Percentiles rank a stretch among this genome's conserved stretches.
Evolutionary conservation across 352 stramenopile species (phyloP).

Genomic region (Lagenidium sp.): DNA sequence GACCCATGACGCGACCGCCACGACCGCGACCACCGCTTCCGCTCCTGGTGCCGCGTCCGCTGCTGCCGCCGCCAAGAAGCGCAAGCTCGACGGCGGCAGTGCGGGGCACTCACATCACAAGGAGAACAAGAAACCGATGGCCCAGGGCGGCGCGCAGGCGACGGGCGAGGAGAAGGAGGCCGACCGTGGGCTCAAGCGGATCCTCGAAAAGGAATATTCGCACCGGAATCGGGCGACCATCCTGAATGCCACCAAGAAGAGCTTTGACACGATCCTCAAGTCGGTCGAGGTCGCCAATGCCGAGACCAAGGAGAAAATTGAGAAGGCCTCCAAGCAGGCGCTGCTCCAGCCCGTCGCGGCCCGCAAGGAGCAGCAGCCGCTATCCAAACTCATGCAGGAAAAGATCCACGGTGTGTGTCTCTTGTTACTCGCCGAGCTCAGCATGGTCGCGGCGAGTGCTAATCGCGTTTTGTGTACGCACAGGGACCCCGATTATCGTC

Average conservation of each 20-base stretch:
- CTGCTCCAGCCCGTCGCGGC: constrained; percentile 28
- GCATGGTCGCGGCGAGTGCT: too few relatives aligned
- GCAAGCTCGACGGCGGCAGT: constrained; percentile 19
- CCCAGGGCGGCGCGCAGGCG: constrained; percentile 7
- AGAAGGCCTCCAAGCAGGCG: constrained; percentile 69
- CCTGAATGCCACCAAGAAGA: constrained; percentile 70
- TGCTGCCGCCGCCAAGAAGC: constrained; percentile 30
- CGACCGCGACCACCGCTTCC: too few relatives aligned
- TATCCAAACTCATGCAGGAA: constrained; percentile 59
- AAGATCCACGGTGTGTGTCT: constrained; percentile 59
- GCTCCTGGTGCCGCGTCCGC: too few relatives aligned
- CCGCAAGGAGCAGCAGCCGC: constrained; percentile 57
- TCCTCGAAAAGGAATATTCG: constrained; percentile 58
- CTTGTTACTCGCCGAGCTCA: too few relatives aligned
- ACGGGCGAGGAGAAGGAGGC: constrained; percentile 13
- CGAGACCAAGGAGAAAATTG: constrained; percentile 83
- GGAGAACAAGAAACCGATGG: constrained; percentile 30
- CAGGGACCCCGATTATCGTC: constrained; percentile 88
- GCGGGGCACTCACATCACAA: constrained; percentile 18
- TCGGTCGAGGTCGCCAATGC: constrained; percentile 72
- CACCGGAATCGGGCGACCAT: constrained; percentile 62
- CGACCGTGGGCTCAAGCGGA: constrained; percentile 47
- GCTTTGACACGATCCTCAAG: constrained; percentile 78
- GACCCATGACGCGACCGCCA: constrained; percentile 2
- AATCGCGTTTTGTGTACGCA: not conserved